A percentile compares a stretch with the other conserved stretches of the same genome.
These are phyloP conservation scores for Eremochloa ophiuroides DNA, from an alignment of 176 grass and related monocot genomes.

Conservation along the genomic window DNA sequence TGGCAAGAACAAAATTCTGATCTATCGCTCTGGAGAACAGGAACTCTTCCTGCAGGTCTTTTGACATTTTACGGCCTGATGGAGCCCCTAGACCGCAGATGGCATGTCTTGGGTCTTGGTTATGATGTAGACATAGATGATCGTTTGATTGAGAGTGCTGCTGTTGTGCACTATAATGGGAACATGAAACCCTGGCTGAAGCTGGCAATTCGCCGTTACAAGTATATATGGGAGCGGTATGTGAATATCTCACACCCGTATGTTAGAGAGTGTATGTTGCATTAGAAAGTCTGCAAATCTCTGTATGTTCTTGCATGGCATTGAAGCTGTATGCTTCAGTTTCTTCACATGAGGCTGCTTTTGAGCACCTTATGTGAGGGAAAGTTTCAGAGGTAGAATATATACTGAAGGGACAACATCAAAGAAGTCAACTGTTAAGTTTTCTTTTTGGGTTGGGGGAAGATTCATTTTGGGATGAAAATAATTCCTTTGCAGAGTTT, in stretches of 20 bases:
- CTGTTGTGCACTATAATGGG: constrained; percentile 91
- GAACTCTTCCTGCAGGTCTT: constrained; percentile 84
- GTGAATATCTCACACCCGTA: constrained; percentile 59
- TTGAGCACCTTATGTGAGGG: constrained; percentile 44
- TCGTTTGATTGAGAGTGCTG: constrained; percentile 93
- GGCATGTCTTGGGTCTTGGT: constrained; percentile 92
- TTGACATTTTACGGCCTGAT: constrained; percentile 89
- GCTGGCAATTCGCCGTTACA: constrained; percentile 84
- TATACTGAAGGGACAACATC: constrained; percentile 58
- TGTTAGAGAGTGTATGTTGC: constrained; percentile 63
- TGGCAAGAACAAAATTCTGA: constrained; percentile 93
- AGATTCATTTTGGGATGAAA: constrained; percentile 72
- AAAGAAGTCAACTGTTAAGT: constrained; percentile 54
- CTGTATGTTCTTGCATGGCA: constrained; percentile 37
- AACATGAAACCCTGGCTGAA: constrained; percentile 99
- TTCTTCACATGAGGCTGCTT: constrained; percentile 44
- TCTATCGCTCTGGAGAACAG: constrained; percentile 71
- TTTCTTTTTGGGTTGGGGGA: constrained; percentile 51
- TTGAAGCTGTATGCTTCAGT: constrained; percentile 41
- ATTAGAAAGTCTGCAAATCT: constrained; percentile 44
- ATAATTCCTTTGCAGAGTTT: constrained; percentile 61
- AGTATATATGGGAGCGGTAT: constrained; percentile 83
- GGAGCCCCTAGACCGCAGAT: constrained; percentile 93
- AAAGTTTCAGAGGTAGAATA: constrained; percentile 52
- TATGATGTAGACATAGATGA: constrained; percentile 93